Percentiles rank a stretch among this genome's conserved stretches.
Conservation (phyloP, 192 early-diverging fungal genomes). For the Linderina pennispora region DNA sequence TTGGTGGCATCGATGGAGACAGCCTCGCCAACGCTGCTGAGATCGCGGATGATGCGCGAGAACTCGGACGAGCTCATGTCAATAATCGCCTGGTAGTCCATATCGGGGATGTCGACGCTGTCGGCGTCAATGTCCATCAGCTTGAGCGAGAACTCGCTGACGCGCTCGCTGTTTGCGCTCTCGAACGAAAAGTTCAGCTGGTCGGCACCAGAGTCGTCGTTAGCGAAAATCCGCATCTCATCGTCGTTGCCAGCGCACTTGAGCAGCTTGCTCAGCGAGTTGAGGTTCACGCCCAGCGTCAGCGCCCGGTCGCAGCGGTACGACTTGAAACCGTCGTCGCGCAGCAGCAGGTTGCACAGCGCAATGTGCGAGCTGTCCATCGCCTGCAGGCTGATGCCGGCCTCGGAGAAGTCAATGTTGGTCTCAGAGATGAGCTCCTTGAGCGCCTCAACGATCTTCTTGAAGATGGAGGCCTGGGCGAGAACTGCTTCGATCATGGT, state of each 20-base stretch:
- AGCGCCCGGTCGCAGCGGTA: constrained; percentile 89
- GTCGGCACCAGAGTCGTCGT: constrained; percentile 83
- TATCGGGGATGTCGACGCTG: constrained; percentile 93
- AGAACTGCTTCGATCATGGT: constrained; percentile 91
- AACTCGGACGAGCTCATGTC: constrained; percentile 88
- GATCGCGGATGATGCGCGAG: constrained; percentile 85
- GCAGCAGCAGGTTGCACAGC: constrained; percentile 78
- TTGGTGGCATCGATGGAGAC: constrained; percentile 88
- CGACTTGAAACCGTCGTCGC: constrained; percentile 75
- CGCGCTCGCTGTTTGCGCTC: constrained; percentile 59
- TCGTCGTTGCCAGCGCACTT: constrained; percentile 92
- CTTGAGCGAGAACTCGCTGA: constrained; percentile 93
- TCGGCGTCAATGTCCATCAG: constrained; percentile 98
- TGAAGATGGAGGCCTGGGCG: constrained; percentile 78
- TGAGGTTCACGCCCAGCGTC: constrained; percentile 85
- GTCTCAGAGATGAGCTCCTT: constrained; percentile 96
- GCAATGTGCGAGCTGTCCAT: constrained; percentile 99
- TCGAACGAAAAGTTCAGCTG: constrained; percentile 71
- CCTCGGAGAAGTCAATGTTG: constrained; percentile 97
- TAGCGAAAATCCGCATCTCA: constrained; percentile 84
- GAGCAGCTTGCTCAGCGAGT: constrained; percentile 83
- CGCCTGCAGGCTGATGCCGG: constrained; percentile 92
- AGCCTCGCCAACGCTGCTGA: constrained; percentile 78
- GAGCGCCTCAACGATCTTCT: constrained; percentile 93
- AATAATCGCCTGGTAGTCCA: constrained; percentile 84